Base-by-base conservation (phyloP, 1,284 basidiomycete genomes). In the Erythrobasidium hasegawianum region DNA sequence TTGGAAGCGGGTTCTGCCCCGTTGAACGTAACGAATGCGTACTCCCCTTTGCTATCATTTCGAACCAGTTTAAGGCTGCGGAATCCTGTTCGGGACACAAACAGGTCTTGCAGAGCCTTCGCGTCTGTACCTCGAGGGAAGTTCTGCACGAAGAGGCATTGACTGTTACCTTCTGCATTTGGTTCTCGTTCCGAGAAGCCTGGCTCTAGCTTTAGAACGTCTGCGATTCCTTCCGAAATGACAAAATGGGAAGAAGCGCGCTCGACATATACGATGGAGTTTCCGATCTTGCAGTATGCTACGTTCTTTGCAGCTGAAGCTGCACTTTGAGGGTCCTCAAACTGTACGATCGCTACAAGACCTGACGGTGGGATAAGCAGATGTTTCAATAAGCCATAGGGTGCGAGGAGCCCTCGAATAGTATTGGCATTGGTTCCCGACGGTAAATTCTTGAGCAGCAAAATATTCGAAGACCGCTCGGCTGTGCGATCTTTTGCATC, bases 371-470 rank as follows among this genome's bases (percentile, higher is more conserved):
- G 93, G 0, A 97, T 84, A 1, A 97, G 78, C 2, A 96, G 84
- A 16, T 88, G 83, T 22, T 77, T 81, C n/a, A 96, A 80, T 61
- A 83, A 80, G 8, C 93, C 94, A 72, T 90, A 86, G 0, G 83
- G 82, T 33, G 84, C 83, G 74, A 98, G 96, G 49, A 97, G 76
- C 68, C 87, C 86, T 38, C 84, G 83, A 18, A 97, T 83, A 69
- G 88, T 85, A 11, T 85, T 83, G 0, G 81, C 79, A 0, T 86
- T 84, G 0, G 93, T 97, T 14, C 91, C 91, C 74, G 89, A 96
- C 0, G 95, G 94, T 50, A 98, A 93, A 78, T 98, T 97, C 81
- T 98, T 98, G 69, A 97, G 89, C 9, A 98, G 83, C 64, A 97
- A 87, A 52, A 84, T 86, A 0, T 90, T 94, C 72, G 89, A 85